phyloP scores from a whole-genome alignment of 139 green algal genomes.

The Ulvella scutata region DNA sequence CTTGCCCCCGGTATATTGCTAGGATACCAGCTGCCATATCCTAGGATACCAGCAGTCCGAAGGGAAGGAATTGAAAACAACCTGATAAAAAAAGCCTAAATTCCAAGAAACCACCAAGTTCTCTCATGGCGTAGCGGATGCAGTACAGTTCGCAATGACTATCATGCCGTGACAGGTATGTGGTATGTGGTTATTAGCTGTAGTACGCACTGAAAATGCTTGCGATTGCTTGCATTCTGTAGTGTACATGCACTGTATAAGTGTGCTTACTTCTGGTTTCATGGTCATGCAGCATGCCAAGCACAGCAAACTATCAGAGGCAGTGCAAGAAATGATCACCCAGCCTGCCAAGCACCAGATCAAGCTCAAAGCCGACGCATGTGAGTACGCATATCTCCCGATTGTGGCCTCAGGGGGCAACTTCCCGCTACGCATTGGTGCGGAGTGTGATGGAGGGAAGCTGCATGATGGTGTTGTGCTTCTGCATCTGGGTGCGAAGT shows the following conservation, averaged over 20 bases:
- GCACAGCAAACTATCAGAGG: constrained; percentile 64
- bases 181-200: background rate
- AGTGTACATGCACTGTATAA: background rate
- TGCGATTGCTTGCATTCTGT: background rate
- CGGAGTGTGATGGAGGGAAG: constrained; percentile 19
- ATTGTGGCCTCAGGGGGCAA: constrained; percentile 66
- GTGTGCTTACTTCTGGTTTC: constrained; percentile 31
- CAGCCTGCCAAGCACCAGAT: constrained; percentile 33
- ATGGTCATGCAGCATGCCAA: constrained; percentile 80
- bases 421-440: background rate
- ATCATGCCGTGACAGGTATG: background rate
- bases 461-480: constrained; percentile 45
- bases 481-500: constrained; percentile 50
- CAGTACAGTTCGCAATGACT: background rate
- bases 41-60: too few relatives aligned
- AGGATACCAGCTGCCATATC: too few relatives aligned
- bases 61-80: too few relatives aligned
- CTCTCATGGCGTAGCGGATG: constrained; percentile 6
- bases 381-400: constrained; percentile 90
- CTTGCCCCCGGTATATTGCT: too few relatives aligned
- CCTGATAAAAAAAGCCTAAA: too few relatives aligned
- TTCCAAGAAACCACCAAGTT: too few relatives aligned
- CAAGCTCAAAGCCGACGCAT: constrained; percentile 63
- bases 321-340: constrained; percentile 2
- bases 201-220: too few relatives aligned